Evolutionary conservation across 2,329 filamentous ascomycete species (phyloP).

Genomic region (Beauveria pseudobassiana): DNA sequence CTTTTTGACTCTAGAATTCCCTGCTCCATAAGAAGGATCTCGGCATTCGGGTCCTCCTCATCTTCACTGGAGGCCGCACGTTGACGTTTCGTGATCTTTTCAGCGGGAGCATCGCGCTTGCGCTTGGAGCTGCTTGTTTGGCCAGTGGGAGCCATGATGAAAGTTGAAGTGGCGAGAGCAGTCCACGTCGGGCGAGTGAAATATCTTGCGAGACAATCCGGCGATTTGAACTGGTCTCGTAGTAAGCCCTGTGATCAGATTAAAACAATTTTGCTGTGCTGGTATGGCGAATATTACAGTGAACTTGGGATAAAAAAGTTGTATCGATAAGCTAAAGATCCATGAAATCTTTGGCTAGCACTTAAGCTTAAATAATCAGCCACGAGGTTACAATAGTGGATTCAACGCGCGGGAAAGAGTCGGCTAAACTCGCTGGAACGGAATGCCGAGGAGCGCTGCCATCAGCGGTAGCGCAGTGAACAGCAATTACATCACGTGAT

Average conservation of each 20-base stretch:
- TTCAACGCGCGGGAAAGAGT: constrained; percentile 3
- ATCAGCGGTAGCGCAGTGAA: neutral
- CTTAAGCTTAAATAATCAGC: constrained; percentile 4
- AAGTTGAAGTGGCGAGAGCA: neutral
- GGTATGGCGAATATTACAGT: neutral
- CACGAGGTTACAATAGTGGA: constrained; percentile 4
- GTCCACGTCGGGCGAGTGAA: no score
- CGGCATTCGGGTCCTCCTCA: constrained; percentile 49
- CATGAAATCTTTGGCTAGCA: constrained; percentile 24
- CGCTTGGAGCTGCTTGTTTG: constrained; percentile 37
- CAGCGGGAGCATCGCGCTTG: constrained; percentile 38
- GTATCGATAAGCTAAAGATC: constrained; percentile 18
- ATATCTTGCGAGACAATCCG: neutral
- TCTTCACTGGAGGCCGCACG: constrained; percentile 39
- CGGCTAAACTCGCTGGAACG: constrained; percentile 9
- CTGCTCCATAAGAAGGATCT: constrained; percentile 68
- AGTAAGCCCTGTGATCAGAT: neutral
- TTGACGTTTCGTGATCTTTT: constrained; percentile 41
- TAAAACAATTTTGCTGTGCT: neutral
- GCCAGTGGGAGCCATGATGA: constrained; percentile 21
- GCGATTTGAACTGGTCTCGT: no score
- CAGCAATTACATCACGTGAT: constrained; percentile 8
- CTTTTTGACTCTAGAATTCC: constrained; percentile 80
- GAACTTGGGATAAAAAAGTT: constrained; percentile 10
- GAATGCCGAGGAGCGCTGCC: neutral